phyloP scores from a whole-genome alignment of 1,139 yeast species.

The Kodamaea derodonti region DNA sequence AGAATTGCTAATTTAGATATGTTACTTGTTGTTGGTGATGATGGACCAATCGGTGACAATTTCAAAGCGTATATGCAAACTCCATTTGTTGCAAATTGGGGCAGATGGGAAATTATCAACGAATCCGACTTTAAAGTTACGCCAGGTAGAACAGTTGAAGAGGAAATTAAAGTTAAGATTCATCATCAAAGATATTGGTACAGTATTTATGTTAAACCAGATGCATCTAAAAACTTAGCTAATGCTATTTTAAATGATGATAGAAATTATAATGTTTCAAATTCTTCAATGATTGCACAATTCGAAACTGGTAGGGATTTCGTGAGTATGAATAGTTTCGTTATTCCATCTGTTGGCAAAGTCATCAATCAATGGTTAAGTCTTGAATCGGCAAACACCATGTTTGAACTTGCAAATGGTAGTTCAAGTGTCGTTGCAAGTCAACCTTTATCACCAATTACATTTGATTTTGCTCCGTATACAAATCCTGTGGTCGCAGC shows the following conservation, averaged over 20 bases:
- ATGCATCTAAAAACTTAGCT: conserved; percentile 23
- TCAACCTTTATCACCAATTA: conserved; percentile 34
- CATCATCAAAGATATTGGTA: conserved; percentile 48
- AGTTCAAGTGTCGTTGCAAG: conserved; percentile 13
- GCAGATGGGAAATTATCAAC: conserved; percentile 20
- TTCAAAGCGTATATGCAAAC: conserved; percentile 17
- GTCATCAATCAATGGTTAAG: conserved; percentile 20
- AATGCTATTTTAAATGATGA: conserved; percentile 27
- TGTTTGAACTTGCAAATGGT: conserved; percentile 8
- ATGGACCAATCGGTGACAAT: conserved; percentile 31
- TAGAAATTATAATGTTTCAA: conserved; percentile 23
- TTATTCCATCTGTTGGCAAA: conserved; percentile 19
- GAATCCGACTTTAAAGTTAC: conserved; percentile 16
- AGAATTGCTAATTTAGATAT: conserved; percentile 31
- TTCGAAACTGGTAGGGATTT: conserved; percentile 46
- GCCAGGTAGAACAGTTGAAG: conserved; percentile 16
- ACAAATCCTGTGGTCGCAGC: conserved; percentile 51
- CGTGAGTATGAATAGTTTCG: conserved; percentile 24
- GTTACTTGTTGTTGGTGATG: conserved; percentile 41
- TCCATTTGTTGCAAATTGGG: conserved; percentile 15
- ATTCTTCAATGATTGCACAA: conserved; percentile 20
- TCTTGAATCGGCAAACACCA: conserved; percentile 6
- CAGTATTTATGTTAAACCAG: conserved; percentile 36
- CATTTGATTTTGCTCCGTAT: conserved; percentile 49
- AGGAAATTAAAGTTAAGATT: conserved; percentile 30